A percentile compares a stretch with the other conserved stretches of the same genome.
phyloP scores from a whole-genome alignment of 768 basidiomycete species.

The Pholiota conissans region DNA sequence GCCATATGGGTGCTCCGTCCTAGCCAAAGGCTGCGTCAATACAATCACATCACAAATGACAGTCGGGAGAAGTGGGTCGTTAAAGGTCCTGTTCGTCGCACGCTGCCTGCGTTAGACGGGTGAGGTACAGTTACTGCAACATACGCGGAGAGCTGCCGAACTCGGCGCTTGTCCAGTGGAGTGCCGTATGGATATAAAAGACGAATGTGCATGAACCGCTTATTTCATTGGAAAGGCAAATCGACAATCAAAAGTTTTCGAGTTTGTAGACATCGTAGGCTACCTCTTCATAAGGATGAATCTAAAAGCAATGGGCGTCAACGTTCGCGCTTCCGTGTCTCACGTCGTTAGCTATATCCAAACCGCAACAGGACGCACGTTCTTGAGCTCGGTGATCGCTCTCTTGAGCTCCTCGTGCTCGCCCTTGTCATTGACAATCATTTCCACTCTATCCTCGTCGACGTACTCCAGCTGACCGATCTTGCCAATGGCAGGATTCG shows the following conservation, averaged over 20 bases:
- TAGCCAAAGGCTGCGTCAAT: neutral
- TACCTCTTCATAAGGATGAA: constrained; percentile 59
- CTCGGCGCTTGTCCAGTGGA: neutral
- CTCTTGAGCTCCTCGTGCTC: constrained; percentile 34
- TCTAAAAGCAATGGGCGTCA: constrained; percentile 26
- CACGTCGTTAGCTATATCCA: neutral
- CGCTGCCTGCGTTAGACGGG: neutral
- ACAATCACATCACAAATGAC: neutral
- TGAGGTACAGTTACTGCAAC: no score
- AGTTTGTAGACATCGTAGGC: constrained; percentile 56
- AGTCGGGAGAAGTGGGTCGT: neutral
- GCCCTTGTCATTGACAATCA: constrained; percentile 42
- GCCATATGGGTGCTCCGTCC: constrained; percentile 1
- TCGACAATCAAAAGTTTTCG: constrained; percentile 37
- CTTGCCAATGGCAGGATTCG: constrained; percentile 46
- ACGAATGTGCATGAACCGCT: neutral
- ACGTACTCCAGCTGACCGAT: constrained; percentile 44
- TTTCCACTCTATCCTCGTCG: constrained; percentile 55
- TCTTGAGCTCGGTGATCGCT: constrained; percentile 45
- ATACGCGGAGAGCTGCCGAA: neutral
- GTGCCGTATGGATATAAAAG: neutral
- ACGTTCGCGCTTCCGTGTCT: neutral
- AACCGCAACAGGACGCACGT: constrained; percentile 29
- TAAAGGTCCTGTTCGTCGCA: neutral
- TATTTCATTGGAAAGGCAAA: neutral